Conservation (phyloP, 108 stramenopile genomes). For the Skeletonema costatum region DNA sequence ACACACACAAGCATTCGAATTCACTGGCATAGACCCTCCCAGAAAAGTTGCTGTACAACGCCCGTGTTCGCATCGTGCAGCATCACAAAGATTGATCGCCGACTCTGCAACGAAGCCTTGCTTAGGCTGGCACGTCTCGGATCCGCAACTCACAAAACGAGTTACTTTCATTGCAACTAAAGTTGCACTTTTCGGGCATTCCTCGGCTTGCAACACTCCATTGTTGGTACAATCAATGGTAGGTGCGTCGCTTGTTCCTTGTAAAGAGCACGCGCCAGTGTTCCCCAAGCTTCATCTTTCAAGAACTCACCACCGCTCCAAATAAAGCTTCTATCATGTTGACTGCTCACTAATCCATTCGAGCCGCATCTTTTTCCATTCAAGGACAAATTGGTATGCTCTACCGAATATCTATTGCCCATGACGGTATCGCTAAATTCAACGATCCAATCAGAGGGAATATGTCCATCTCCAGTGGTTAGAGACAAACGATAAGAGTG, state of each 20-base stretch:
- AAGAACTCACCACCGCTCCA: constrained; percentile 51
- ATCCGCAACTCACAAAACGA: constrained; percentile 63
- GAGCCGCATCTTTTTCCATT: constrained; percentile 45
- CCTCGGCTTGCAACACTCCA: constrained; percentile 32
- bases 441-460: constrained; percentile 61
- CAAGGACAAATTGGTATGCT: constrained; percentile 44
- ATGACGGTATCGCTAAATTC: constrained; percentile 65
- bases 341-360: constrained; percentile 51
- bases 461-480: constrained; percentile 25
- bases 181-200: constrained; percentile 48
- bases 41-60: constrained; percentile 54
- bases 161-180: constrained; percentile 19
- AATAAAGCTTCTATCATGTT: constrained; percentile 61
- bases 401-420: constrained; percentile 54
- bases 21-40: constrained; percentile 33
- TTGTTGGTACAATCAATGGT: constrained; percentile 23
- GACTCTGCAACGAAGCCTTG: constrained; percentile 49
- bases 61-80: constrained; percentile 55
- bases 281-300: constrained; percentile 30
- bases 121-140: constrained; percentile 52
- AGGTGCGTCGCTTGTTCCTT: constrained; percentile 11
- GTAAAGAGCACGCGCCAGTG: constrained; percentile 50
- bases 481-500: constrained; percentile 56
- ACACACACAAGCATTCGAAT: constrained; percentile 45
- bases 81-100: constrained; percentile 52